phyloP scores from a whole-genome alignment of 257 asterid genomes.

The Solanum appendiculatum region DNA sequence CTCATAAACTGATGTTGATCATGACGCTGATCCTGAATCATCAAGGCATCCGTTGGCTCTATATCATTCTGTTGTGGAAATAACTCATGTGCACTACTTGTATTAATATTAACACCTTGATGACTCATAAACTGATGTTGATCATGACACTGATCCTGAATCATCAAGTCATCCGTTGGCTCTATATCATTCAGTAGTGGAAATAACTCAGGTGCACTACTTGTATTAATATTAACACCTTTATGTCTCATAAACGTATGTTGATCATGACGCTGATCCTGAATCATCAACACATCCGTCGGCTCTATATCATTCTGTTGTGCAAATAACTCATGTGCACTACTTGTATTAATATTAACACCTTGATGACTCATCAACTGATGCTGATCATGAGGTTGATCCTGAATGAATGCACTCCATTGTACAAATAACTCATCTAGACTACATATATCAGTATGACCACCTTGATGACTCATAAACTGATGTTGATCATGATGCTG shows the following conservation, averaged over 20 bases:
- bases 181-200: no score
- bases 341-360: background rate
- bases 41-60: no score
- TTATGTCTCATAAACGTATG: conserved; percentile 15
- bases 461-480: conserved; percentile 17
- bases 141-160: no score
- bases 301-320: conserved; percentile 87
- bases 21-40: no score
- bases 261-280: no score
- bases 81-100: conserved; percentile 48
- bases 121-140: conserved; percentile 13
- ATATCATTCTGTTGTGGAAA: no score
- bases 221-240: conserved; percentile 20
- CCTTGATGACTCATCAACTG: background rate
- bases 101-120: conserved; percentile 22
- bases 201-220: conserved; percentile 43
- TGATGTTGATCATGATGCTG: background rate
- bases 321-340: conserved; percentile 8
- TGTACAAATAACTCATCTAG: background rate
- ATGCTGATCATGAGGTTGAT: no score
- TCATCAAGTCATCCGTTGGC: no score
- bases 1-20: conserved; percentile 1
- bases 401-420: no score
- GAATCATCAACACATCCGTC: conserved; percentile 26
- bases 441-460: conserved; percentile 30